Evolutionary conservation across 1,139 yeast genomes (phyloP).

Genomic region (Pichia inconspicua): DNA sequence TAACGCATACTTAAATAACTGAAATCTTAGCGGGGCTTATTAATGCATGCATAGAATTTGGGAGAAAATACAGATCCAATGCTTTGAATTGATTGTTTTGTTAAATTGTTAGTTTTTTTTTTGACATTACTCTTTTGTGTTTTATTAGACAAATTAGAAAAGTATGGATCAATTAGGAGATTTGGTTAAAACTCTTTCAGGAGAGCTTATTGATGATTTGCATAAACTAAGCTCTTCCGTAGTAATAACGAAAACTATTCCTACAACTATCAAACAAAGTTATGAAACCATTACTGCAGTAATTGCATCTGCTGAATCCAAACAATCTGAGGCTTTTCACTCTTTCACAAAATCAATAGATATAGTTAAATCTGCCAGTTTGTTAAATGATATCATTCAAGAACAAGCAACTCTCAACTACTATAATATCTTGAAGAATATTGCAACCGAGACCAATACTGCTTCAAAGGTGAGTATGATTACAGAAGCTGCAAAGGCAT

Average conservation of each 20-base stretch:
- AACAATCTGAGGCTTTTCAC: constrained; percentile 5
- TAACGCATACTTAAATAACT: too few species aligned
- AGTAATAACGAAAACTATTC: constrained; percentile 16
- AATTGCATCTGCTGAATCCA: constrained; percentile 6
- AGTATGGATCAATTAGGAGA: not conserved
- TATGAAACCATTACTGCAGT: constrained; percentile 17
- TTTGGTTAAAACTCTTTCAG: not conserved
- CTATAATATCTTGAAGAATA: constrained; percentile 29
- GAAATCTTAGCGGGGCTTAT: too few species aligned
- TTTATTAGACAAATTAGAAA: not conserved
- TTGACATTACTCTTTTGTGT: not conserved
- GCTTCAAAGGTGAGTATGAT: constrained; percentile 29
- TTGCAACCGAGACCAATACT: constrained; percentile 36
- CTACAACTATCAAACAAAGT: constrained; percentile 12
- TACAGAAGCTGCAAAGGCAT: constrained; percentile 30
- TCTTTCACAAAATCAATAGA: constrained; percentile 24
- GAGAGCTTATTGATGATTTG: not conserved
- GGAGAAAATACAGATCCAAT: too few species aligned
- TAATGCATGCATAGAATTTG: too few species aligned
- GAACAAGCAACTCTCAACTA: constrained; percentile 35
- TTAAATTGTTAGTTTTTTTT: not conserved
- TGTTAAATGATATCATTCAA: constrained; percentile 27
- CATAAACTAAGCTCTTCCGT: constrained; percentile 3
- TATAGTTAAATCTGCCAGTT: constrained; percentile 14
- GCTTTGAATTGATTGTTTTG: not conserved